A percentile compares a stretch with the other conserved stretches of the same genome.
These are phyloP conservation scores for Coccomyxa sp. DNA, from an alignment of 139 green algal genomes.

Conservation along the genomic window DNA sequence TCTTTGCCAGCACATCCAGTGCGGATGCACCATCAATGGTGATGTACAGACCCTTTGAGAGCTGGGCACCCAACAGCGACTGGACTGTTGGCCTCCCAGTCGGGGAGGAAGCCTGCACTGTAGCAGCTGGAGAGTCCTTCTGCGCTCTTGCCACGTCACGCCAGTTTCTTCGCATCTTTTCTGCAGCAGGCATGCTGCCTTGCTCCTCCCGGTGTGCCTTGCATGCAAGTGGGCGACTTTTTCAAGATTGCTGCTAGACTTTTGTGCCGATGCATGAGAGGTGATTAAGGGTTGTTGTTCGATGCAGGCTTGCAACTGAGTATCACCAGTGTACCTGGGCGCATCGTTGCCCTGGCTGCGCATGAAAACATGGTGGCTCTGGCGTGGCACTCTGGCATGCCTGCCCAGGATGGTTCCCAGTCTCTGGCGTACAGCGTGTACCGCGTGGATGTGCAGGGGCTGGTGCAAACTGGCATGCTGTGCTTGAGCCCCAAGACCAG, in stretches of 20 bases:
- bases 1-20: conserved; percentile 45
- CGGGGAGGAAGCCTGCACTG: conserved; percentile 59
- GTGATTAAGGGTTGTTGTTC: background rate
- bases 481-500: conserved; percentile 41
- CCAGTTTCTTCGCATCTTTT: conserved; percentile 73
- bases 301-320: conserved; percentile 35
- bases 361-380: conserved; percentile 33
- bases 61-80: conserved; percentile 69
- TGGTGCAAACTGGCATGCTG: conserved; percentile 35
- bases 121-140: conserved; percentile 59
- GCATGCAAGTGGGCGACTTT: background rate
- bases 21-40: conserved; percentile 35
- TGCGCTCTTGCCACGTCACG: conserved; percentile 60
- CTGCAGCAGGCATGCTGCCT: conserved; percentile 27
- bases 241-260: no score
- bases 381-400: conserved; percentile 37
- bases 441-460: conserved; percentile 24
- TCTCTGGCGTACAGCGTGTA: conserved; percentile 27
- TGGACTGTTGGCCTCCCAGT: conserved; percentile 65
- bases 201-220: background rate
- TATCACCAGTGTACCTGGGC: conserved; percentile 46
- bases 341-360: conserved; percentile 49
- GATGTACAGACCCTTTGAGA: conserved; percentile 73
- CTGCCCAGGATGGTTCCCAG: conserved; percentile 42
- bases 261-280: no score